Evolutionary conservation across 495 filamentous ascomycete species (phyloP), one percentile per base, ranked within the genome.

Genomic region (Penicillium cataractarum): DNA sequence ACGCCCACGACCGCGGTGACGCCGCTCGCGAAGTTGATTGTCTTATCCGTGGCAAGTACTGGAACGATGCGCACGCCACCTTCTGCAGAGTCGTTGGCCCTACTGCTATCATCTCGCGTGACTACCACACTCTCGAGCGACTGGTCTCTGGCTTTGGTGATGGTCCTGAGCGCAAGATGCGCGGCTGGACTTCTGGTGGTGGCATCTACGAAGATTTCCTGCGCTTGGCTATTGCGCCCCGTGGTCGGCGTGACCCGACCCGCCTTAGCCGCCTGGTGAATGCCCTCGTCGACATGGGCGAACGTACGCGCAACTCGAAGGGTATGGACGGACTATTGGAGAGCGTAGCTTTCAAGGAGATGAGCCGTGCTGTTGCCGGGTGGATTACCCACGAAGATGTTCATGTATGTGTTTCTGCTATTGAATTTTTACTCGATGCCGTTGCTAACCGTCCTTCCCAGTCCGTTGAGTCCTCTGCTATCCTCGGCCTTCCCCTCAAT

Each of bases 181-280:
- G 74, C 37, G 77, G 75, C 48, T 98, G 95, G 95, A 82, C 87
- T 27, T 74, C 82, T 22, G 93, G 91, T 15, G 94, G 92, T 12
- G 84, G 87, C 55, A 84, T 97, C 19, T 97, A 97, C 65, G 84
- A 89, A 51, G 89, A 94, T 58, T 97, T 89, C 74, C 80, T 96
- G 22, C 81, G 86, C 33, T 77, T 95, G 24, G 70, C 76, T 9
- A 72, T 78, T 29, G 71, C 75, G 17, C 65, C 76, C 60, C 71
- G 64, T 37, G 61, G 76, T 71, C 63, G 72, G 55, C 73, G 66
- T 13, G 78, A 80, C 50, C 58, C 74, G 32, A 73, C 71, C 56
- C 74, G 87, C 12, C 70, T 91, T 22, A 80, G 80, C 33, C 80
- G 86, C 54, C 73, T 97, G 55, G 76, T 88, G 12, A 81, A 84